phyloP scores from a whole-genome alignment of 768 basidiomycete species.

The Lentinus tigrinus region DNA sequence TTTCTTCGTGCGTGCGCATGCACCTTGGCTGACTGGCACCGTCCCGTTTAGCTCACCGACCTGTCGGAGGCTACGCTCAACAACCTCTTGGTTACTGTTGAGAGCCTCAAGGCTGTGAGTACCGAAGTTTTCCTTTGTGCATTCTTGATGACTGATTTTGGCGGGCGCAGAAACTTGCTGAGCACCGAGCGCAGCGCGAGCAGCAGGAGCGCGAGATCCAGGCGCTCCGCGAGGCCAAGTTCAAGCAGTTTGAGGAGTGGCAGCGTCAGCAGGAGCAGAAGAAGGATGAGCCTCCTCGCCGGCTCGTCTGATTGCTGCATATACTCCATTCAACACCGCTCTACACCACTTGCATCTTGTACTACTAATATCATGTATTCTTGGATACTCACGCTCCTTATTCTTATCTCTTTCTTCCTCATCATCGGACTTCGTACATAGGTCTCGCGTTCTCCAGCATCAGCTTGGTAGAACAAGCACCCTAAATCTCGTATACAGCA shows the following conservation, averaged over 20 bases:
- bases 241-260: conserved; percentile 48
- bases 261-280: conserved; percentile 29
- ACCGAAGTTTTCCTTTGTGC: background rate
- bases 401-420: no score
- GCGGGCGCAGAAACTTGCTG: conserved; percentile 31
- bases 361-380: no score
- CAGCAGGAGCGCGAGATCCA: conserved; percentile 40
- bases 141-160: background rate
- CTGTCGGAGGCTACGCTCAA: conserved; percentile 70
- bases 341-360: no score
- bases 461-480: no score
- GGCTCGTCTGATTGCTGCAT: conserved; percentile 5
- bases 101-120: conserved; percentile 60
- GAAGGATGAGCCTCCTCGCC: conserved; percentile 10
- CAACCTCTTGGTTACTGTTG: conserved; percentile 52
- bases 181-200: conserved; percentile 29
- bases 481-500: no score
- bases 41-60: conserved; percentile 48
- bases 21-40: background rate
- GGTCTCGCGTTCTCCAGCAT: no score
- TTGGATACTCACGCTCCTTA: no score
- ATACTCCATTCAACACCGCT: no score
- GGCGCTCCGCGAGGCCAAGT: conserved; percentile 39
- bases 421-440: no score
- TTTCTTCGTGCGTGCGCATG: background rate